These are phyloP conservation scores for Lenwebbia sp. DNA, from an alignment of 345 rosid genomes.

Conservation along the genomic window DNA sequence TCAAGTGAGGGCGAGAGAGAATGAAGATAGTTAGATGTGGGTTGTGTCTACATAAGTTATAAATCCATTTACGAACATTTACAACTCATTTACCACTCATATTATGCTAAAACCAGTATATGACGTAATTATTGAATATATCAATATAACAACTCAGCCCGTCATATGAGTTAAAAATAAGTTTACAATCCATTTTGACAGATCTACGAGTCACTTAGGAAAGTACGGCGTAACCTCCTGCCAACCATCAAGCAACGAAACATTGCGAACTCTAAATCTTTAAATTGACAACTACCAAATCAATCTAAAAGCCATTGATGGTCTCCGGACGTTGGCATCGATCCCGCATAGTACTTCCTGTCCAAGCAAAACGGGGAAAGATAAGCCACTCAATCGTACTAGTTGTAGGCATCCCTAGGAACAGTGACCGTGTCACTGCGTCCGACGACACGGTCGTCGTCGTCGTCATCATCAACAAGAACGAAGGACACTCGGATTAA, in stretches of 20 bases:
- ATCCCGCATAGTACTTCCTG: background rate
- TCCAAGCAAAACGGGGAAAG: background rate
- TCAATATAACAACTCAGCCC: too few species aligned
- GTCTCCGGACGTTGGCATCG: background rate
- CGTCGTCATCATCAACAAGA: background rate
- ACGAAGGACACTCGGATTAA: background rate
- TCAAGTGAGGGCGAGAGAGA: too few species aligned
- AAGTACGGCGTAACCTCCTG: background rate
- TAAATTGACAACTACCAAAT: rapidly evolving
- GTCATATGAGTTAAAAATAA: too few species aligned
- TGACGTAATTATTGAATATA: too few species aligned
- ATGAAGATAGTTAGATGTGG: too few species aligned
- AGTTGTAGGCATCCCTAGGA: background rate
- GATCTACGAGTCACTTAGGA: too few species aligned
- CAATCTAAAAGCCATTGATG: background rate
- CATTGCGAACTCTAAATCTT: background rate
- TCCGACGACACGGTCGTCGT: background rate
- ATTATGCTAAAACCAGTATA: too few species aligned
- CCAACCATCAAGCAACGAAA: too few species aligned
- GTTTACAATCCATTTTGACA: too few species aligned
- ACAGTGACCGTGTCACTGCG: background rate
- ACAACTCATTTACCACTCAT: too few species aligned
- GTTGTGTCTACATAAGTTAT: too few species aligned
- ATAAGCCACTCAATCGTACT: background rate
- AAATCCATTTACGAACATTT: too few species aligned